phyloP scores from a whole-genome alignment of 2,329 filamentous ascomycete species.

The Thelonectria blattea region DNA sequence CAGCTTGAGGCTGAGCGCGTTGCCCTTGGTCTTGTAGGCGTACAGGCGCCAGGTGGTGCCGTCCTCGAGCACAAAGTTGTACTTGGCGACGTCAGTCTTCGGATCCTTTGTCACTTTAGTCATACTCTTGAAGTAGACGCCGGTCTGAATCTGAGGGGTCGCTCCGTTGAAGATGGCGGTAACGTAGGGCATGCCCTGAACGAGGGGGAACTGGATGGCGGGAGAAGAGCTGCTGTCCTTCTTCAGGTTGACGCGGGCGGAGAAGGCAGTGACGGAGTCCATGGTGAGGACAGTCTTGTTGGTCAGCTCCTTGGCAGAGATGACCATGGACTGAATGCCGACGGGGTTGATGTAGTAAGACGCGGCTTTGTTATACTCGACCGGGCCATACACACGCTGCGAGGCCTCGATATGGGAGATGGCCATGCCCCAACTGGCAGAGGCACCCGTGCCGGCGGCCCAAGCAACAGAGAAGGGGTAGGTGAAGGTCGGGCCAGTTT shows the following conservation, averaged over 20 bases:
- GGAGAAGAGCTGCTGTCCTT: constrained; percentile 58
- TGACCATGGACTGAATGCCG: constrained; percentile 78
- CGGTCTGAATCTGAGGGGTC: constrained; percentile 75
- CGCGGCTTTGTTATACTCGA: constrained; percentile 61
- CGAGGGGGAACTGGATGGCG: constrained; percentile 76
- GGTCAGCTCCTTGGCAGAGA: constrained; percentile 79
- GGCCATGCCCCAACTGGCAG: constrained; percentile 76
- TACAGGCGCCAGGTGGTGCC: constrained; percentile 82
- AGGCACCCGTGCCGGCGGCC: constrained; percentile 66
- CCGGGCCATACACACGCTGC: constrained; percentile 71
- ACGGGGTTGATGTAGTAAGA: constrained; percentile 82
- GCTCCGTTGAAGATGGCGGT: constrained; percentile 77
- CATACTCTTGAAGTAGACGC: constrained; percentile 75
- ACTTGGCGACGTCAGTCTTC: constrained; percentile 75
- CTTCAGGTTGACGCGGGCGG: constrained; percentile 70
- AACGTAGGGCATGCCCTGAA: constrained; percentile 89
- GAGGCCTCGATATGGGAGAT: constrained; percentile 74
- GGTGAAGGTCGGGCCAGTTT: constrained; percentile 72
- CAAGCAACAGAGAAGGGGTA: constrained; percentile 77
- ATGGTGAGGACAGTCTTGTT: constrained; percentile 61
- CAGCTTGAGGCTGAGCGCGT: constrained; percentile 70
- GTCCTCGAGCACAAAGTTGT: constrained; percentile 74
- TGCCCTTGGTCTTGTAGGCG: constrained; percentile 64
- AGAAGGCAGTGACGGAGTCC: constrained; percentile 63
- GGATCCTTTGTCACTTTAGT: constrained; percentile 61